A percentile compares a stretch with the other conserved stretches of the same genome.
Conservation (phyloP, 192 early-diverging fungal genomes). For the Fimicolochytrium jonesii region DNA sequence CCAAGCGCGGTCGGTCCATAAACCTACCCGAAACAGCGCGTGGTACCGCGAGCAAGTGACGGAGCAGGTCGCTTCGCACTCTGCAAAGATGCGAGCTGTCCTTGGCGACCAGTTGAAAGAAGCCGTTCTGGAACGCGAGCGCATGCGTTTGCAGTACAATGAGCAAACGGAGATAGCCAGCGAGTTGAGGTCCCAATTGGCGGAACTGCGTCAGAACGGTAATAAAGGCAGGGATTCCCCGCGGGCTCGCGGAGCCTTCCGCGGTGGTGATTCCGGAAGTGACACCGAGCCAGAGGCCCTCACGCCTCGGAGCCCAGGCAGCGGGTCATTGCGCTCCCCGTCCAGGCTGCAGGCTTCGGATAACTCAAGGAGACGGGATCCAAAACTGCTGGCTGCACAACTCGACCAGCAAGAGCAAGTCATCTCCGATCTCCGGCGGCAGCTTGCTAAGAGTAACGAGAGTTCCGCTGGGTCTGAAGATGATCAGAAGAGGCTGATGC, state of each 20-base stretch:
- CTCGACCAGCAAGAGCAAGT: background rate
- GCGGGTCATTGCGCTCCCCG: too few relatives aligned
- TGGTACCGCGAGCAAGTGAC: conserved; percentile 7
- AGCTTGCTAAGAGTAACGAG: background rate
- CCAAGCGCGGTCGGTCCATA: background rate
- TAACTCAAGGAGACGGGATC: too few relatives aligned
- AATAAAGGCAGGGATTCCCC: background rate
- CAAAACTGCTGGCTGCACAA: too few relatives aligned
- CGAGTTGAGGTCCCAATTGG: conserved; percentile 25
- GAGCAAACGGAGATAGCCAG: conserved; percentile 13
- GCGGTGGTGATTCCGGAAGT: background rate
- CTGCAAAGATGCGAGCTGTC: conserved; percentile 16
- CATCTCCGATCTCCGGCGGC: conserved; percentile 7
- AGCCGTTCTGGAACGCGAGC: conserved; percentile 35
- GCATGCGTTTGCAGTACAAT: conserved; percentile 22
- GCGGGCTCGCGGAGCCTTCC: background rate
- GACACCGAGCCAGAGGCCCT: background rate
- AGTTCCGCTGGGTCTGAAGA: background rate
- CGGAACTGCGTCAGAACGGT: background rate
- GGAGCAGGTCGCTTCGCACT: conserved; percentile 22
- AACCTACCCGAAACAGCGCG: background rate
- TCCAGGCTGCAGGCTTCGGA: too few relatives aligned
- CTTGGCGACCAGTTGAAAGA: conserved; percentile 34
- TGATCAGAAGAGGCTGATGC: background rate
- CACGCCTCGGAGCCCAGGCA: too few relatives aligned